These are phyloP conservation scores for Xerocomellus chrysenteron DNA, from an alignment of 768 basidiomycete species.

Conservation along the genomic window DNA sequence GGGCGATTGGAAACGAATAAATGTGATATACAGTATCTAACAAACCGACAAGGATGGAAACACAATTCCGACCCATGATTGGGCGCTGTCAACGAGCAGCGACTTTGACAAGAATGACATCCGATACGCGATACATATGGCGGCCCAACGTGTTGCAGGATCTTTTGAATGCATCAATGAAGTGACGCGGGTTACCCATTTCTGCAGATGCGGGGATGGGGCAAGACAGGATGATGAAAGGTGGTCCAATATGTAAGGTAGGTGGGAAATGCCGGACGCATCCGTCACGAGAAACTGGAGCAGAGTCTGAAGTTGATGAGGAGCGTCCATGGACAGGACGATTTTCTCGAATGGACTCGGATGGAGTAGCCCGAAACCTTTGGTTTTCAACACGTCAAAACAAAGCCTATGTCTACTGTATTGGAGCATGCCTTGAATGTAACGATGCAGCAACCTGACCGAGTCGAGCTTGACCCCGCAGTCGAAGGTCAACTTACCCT, in stretches of 20 bases:
- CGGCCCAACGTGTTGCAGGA: conserved; percentile 76
- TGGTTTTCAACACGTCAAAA: conserved; percentile 34
- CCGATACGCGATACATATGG: conserved; percentile 69
- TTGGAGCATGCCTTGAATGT: neutral
- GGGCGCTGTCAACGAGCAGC: conserved; percentile 67
- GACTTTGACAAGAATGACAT: conserved; percentile 57
- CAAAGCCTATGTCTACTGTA: conserved; percentile 7
- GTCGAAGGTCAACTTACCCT: conserved; percentile 54
- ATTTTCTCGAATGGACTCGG: neutral
- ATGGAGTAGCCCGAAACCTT: conserved; percentile 9
- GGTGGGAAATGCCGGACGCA: conserved; percentile 52
- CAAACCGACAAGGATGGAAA: conserved; percentile 71
- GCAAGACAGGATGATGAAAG: conserved; percentile 52
- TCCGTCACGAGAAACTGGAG: conserved; percentile 74
- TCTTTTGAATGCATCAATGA: conserved; percentile 78
- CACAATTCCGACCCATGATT: conserved; percentile 66
- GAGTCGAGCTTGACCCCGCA: conserved; percentile 46
- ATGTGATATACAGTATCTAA: conserved; percentile 28
- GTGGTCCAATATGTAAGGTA: conserved; percentile 58
- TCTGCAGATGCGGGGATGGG: conserved; percentile 65
- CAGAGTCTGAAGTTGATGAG: conserved; percentile 58
- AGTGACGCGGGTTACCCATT: conserved; percentile 75
- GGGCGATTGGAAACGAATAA: conserved; percentile 14
- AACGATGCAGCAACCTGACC: conserved; percentile 26
- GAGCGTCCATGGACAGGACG: conserved; percentile 39